Evolutionary conservation across 257 asterid genomes (phyloP).

Genomic region (Solanum infundibuliforme): DNA sequence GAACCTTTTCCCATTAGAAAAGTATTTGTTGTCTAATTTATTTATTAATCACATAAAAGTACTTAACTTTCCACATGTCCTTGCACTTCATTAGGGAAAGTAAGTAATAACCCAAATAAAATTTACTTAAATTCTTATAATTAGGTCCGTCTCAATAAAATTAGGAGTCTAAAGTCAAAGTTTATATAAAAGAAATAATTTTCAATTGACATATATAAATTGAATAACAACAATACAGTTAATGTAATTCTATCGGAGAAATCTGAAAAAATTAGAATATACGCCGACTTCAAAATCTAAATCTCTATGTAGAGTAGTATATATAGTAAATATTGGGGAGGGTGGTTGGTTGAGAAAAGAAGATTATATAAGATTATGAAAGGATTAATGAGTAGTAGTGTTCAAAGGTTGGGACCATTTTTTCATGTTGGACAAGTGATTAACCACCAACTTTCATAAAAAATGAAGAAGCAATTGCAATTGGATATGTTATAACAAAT

Average conservation of each 20-base stretch:
- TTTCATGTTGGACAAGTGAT: background rate
- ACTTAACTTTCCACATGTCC: background rate
- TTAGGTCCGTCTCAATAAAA: background rate
- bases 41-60: background rate
- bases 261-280: no score
- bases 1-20: background rate
- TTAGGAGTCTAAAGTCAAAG: background rate
- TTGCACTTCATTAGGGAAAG: background rate
- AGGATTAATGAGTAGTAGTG: background rate
- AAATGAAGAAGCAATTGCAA: background rate
- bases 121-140: background rate
- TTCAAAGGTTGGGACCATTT: background rate
- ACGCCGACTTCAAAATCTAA: rapidly evolving
- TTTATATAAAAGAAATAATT: no score
- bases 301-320: background rate
- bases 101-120: background rate
- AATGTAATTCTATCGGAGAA: no score
- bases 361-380: background rate
- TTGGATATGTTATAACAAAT: background rate
- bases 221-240: no score
- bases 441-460: conserved; percentile 1
- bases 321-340: background rate
- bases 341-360: background rate
- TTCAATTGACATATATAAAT: no score
- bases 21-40: background rate